A percentile compares a stretch with the other conserved stretches of the same genome.
phyloP scores from a whole-genome alignment of 495 filamentous ascomycete genomes.

The Aspergillus baeticus region DNA sequence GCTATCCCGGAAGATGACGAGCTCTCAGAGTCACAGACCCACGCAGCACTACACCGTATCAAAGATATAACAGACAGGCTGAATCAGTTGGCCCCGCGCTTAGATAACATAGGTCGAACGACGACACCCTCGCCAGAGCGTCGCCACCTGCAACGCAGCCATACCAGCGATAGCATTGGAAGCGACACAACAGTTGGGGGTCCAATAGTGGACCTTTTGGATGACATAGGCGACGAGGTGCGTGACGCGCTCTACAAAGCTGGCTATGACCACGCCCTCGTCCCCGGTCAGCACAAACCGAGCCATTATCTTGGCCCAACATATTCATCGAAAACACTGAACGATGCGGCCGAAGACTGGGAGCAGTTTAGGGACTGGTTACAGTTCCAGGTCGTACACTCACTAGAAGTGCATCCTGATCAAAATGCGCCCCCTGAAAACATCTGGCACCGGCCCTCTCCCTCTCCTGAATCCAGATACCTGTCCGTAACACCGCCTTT shows the following conservation, averaged over 20 bases:
- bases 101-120: constrained; percentile 1
- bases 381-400: constrained; percentile 9
- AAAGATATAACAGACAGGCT: constrained; percentile 7
- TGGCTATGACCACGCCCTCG: constrained; percentile 5
- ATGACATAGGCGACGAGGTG: constrained; percentile 10
- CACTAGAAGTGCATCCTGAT: not conserved
- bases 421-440: not conserved
- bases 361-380: constrained; percentile 14
- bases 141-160: not conserved
- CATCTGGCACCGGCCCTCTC: not conserved
- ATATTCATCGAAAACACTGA: not conserved
- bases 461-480: not conserved
- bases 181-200: not conserved
- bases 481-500: not conserved
- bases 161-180: not conserved
- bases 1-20: constrained; percentile 10
- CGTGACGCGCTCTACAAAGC: constrained; percentile 9
- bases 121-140: not conserved
- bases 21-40: not conserved
- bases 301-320: not conserved
- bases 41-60: constrained; percentile 9
- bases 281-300: constrained; percentile 2
- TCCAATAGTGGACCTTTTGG: constrained; percentile 6
- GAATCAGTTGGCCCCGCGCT: not conserved
- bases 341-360: constrained; percentile 12